Evolutionary conservation across 768 basidiomycete species (phyloP).

Genomic region (Tricholomella constricta): DNA sequence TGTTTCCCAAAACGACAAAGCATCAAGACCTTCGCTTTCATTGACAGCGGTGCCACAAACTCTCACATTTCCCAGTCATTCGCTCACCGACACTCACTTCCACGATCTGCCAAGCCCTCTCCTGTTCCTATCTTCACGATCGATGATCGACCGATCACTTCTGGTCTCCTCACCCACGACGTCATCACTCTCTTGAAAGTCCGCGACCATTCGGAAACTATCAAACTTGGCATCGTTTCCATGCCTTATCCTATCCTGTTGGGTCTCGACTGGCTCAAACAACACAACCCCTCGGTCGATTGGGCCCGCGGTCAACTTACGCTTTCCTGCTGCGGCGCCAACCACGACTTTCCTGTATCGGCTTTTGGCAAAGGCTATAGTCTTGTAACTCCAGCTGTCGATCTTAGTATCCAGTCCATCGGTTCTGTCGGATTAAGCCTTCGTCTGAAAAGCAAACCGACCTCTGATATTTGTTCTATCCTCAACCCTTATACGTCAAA

Average conservation of each 20-base stretch:
- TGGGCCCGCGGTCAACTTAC: constrained; percentile 22
- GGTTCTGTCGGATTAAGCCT: too few relatives aligned
- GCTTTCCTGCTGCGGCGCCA: constrained; percentile 25
- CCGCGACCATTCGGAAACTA: too few relatives aligned
- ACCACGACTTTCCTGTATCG: constrained; percentile 16
- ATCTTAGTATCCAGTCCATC: too few relatives aligned
- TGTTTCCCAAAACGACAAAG: not conserved
- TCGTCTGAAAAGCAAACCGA: constrained; percentile 20
- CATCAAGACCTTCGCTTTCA: not conserved
- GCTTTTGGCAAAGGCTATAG: constrained; percentile 30
- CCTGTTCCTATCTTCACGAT: too few relatives aligned
- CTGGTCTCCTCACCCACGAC: too few relatives aligned
- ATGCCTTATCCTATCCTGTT: constrained; percentile 29
- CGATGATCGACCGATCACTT: constrained; percentile 30
- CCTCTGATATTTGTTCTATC: constrained; percentile 9
- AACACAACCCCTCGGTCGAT: constrained; percentile 26
- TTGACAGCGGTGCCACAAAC: constrained; percentile 28
- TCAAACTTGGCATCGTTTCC: constrained; percentile 25
- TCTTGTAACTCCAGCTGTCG: too few relatives aligned
- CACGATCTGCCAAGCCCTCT: too few relatives aligned
- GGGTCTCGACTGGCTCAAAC: too few relatives aligned
- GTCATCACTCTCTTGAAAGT: too few relatives aligned
- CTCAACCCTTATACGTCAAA: too few relatives aligned
- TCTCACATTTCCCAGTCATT: constrained; percentile 29
- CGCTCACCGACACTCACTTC: not conserved